Conservation (phyloP, 345 rosid genomes). For the Camelina laxa region DNA sequence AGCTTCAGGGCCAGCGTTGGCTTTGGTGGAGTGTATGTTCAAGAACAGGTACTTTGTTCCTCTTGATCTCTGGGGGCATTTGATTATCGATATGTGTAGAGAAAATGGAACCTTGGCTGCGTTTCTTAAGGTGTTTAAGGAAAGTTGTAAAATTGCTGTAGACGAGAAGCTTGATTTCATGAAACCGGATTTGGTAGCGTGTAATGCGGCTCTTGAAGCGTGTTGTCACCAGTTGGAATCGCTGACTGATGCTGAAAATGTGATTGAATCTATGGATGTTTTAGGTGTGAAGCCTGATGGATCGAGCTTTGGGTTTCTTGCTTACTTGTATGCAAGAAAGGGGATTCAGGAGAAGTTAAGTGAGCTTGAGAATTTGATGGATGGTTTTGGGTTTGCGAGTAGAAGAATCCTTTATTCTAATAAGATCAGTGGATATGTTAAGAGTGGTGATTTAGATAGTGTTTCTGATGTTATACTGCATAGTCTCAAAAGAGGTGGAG, state of each 20-base stretch:
- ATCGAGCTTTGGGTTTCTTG: conserved; percentile 73
- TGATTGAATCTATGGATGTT: conserved; percentile 66
- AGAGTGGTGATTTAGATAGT: conserved; percentile 58
- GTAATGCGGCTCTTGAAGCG: conserved; percentile 78
- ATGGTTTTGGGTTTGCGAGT: conserved; percentile 57
- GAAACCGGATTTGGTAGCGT: conserved; percentile 75
- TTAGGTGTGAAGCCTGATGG: conserved; percentile 75
- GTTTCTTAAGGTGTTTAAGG: conserved; percentile 66
- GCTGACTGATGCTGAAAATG: conserved; percentile 63
- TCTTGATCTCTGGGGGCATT: conserved; percentile 68
- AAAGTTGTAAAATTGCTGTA: conserved; percentile 64
- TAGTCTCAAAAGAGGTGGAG: conserved; percentile 47
- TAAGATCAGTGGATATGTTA: conserved; percentile 70
- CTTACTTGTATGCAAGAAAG: conserved; percentile 74
- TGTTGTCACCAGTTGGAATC: conserved; percentile 65
- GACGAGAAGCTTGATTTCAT: conserved; percentile 72
- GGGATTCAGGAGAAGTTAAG: conserved; percentile 64
- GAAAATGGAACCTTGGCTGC: conserved; percentile 50
- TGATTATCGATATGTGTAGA: conserved; percentile 58
- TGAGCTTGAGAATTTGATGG: conserved; percentile 63
- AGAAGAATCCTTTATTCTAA: conserved; percentile 50
- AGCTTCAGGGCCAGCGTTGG: conserved; percentile 70
- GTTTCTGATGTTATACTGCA: conserved; percentile 51
- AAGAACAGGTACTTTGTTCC: conserved; percentile 83
- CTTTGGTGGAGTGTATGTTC: conserved; percentile 68